Base-by-base conservation (phyloP, 805 yeast genomes). In the Wickerhamiella galacta region DNA sequence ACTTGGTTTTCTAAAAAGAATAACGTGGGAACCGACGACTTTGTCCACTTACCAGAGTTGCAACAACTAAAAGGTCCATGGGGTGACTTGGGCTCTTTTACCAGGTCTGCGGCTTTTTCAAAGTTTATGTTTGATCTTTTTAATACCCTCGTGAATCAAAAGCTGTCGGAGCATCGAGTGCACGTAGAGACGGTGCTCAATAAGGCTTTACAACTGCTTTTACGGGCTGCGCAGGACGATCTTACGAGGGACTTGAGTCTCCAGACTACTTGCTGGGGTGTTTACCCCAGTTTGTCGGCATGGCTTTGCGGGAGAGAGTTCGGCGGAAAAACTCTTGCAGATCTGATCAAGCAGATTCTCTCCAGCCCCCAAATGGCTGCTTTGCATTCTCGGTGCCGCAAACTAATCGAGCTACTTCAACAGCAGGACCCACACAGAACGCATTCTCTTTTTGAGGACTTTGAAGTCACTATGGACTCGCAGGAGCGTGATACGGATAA, bases 151-250 rank as follows among this genome's bases (percentile, higher is more conserved):
- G 23, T 35, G 8, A 14, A 33, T 16, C 5, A 45, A 16, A 44
- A 52, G 17, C 42, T 42, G 30, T 42, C 28, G 55, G 53, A 11
- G 58, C 61, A 1, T 42, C 53, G 7, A 61, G 63, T 40, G 2
- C 47, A 43, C 21, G 63, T 64, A 12, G 94, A 81, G 12, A 58
- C 68, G 0, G 50, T 81, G 8, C 45, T 79, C 16, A 71, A 68
- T 17, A 60, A 75, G 1, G 49, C 68, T 0, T 57, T 83, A 6
- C 83, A 82, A 45, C 54, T 85, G 33, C 59, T 80, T 19, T 90
- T 82, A 46, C 59, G 77, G 22, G 72, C 72, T 12, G 59, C 62
- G 2, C 48, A 64, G 6, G 59, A 60, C 25, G 63, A 66, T 34
- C 6, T 32, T 10, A 18, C 28, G 36, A 4, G 46, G 37, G 30